Conservation (phyloP, 208 protist species). For the Crithidia thermophila region DNA sequence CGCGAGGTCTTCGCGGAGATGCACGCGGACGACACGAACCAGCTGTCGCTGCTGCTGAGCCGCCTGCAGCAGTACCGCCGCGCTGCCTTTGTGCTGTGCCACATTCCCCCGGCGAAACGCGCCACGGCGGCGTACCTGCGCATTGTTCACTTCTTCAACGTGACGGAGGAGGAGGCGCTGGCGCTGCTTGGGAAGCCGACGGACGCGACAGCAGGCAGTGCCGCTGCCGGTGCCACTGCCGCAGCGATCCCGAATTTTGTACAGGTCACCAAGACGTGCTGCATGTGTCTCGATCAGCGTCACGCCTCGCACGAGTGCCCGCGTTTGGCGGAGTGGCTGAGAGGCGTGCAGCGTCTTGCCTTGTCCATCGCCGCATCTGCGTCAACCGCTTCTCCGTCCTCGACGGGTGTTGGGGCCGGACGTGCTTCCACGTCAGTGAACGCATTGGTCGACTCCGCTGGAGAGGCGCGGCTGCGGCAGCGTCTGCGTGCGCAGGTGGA, state of each 20-base stretch:
- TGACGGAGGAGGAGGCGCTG: constrained; percentile 65
- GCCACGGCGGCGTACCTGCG: constrained; percentile 59
- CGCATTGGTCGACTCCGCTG: constrained; percentile 11
- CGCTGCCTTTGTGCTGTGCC: constrained; percentile 85
- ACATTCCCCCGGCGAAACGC: constrained; percentile 67
- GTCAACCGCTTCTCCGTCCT: too few relatives aligned
- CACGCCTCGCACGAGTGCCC: constrained; percentile 83
- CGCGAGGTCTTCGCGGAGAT: constrained; percentile 72
- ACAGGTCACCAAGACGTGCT: constrained; percentile 86
- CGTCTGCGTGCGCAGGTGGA: constrained; percentile 78
- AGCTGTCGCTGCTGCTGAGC: constrained; percentile 69
- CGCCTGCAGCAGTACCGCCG: constrained; percentile 69
- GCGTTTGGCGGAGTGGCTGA: constrained; percentile 61
- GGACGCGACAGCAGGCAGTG: neutral
- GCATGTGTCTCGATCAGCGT: constrained; percentile 87
- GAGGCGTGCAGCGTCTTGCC: constrained; percentile 40
- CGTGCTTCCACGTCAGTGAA: neutral
- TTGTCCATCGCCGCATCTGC: neutral
- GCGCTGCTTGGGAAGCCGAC: constrained; percentile 36
- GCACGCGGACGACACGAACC: constrained; percentile 55
- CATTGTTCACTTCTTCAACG: constrained; percentile 70
- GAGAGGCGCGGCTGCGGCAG: constrained; percentile 23
- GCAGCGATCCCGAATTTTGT: constrained; percentile 60
- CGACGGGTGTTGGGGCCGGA: too few relatives aligned
- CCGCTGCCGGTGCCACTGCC: neutral